These are phyloP conservation scores for Clausena lansium DNA, from an alignment of 345 rosid species.

Conservation along the genomic window DNA sequence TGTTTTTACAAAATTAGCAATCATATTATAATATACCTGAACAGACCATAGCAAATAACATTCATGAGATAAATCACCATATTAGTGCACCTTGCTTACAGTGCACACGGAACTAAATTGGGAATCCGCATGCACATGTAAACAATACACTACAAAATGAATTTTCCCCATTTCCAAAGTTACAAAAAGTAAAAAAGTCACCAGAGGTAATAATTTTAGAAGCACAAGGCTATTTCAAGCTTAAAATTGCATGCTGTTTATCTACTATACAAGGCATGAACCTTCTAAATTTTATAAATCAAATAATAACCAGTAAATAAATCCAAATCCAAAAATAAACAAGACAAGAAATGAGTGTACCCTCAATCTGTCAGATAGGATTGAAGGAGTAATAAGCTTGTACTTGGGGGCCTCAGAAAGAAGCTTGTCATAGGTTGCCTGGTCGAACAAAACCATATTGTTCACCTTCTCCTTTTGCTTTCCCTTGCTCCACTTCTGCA, in stretches of 20 bases:
- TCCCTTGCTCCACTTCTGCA: conserved; percentile 55
- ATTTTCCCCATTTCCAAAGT: not conserved
- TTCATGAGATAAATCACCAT: not conserved
- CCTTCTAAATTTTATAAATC: not conserved
- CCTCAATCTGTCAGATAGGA: conserved; percentile 54
- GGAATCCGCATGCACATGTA: not conserved
- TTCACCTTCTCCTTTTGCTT: conserved; percentile 64
- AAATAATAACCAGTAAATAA: not conserved
- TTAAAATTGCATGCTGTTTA: not conserved
- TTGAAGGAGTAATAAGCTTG: conserved; percentile 48
- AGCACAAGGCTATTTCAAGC: not conserved
- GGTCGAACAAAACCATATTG: conserved; percentile 58
- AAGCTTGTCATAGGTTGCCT: conserved; percentile 50
- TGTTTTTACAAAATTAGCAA: not conserved
- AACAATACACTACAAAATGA: not conserved
- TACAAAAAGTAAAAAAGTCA: not conserved
- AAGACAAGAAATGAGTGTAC: conserved; percentile 13
- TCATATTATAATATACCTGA: not conserved
- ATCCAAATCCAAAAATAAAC: too few species aligned
- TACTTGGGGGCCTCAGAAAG: conserved; percentile 45
- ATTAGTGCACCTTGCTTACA: not conserved
- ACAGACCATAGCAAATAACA: not conserved
- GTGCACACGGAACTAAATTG: not conserved
- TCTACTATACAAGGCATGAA: not conserved
- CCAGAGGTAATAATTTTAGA: not conserved